Evolutionary conservation across 768 basidiomycete species (phyloP).

Genomic region (Phlebiopsis flavidoalba): DNA sequence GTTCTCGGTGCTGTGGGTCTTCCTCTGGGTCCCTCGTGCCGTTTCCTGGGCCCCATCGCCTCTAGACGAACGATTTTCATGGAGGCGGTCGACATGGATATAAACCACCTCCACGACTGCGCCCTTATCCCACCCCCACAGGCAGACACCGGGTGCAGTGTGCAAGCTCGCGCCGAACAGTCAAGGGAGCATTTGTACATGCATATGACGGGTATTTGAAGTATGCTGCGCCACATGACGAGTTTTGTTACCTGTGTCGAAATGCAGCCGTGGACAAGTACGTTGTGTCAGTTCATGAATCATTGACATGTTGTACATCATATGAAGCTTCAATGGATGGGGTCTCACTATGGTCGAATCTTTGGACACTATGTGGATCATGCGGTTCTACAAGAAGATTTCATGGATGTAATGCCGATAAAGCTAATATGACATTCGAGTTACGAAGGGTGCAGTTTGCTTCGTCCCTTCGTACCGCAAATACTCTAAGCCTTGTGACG

Average conservation of each 20-base stretch:
- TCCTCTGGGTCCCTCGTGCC: constrained; percentile 8
- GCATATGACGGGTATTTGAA: constrained; percentile 63
- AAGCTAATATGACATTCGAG: constrained; percentile 42
- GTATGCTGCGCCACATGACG: constrained; percentile 60
- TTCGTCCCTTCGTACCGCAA: neutral
- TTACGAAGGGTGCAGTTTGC: constrained; percentile 14
- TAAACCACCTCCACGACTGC: neutral
- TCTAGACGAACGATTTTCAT: neutral
- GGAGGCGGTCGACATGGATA: neutral
- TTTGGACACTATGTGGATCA: constrained; percentile 80
- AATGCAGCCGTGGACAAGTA: constrained; percentile 47
- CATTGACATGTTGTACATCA: neutral
- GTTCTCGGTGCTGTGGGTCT: constrained; percentile 1
- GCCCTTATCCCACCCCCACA: neutral
- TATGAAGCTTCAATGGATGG: constrained; percentile 72
- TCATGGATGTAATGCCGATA: constrained; percentile 52
- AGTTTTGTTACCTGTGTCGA: constrained; percentile 45
- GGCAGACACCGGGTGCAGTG: constrained; percentile 20
- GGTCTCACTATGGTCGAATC: constrained; percentile 75
- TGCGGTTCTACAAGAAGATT: constrained; percentile 72
- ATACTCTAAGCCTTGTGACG: constrained; percentile 9
- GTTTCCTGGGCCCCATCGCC: neutral
- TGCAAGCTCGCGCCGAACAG: constrained; percentile 51
- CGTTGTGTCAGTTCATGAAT: constrained; percentile 14
- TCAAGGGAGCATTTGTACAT: constrained; percentile 59